phyloP scores from a whole-genome alignment of 495 filamentous ascomycete genomes.

The Aspergillus indologenus region DNA sequence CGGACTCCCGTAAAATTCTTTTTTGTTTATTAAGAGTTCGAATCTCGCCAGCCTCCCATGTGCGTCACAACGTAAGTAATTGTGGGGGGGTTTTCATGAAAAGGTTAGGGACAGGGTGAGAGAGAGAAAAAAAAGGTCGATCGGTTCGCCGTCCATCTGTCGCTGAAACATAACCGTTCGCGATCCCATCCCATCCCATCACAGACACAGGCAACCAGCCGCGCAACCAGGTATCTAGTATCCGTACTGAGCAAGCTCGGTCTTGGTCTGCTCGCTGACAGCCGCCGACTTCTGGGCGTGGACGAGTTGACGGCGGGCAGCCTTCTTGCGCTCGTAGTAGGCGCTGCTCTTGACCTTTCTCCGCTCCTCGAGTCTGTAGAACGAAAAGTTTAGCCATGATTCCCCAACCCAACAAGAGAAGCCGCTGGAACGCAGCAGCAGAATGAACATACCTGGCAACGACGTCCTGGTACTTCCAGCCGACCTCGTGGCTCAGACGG shows the following conservation, averaged over 20 bases:
- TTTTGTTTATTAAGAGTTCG: conserved; percentile 25
- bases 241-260: conserved; percentile 66
- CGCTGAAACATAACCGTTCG: conserved; percentile 48
- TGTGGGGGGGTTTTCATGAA: conserved; percentile 30
- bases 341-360: conserved; percentile 98
- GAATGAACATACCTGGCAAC: conserved; percentile 79
- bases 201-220: conserved; percentile 48
- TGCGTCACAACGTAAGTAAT: conserved; percentile 36
- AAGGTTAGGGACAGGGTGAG: conserved; percentile 31
- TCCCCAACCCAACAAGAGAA: neutral
- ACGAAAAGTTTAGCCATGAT: conserved; percentile 34
- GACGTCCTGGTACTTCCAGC: conserved; percentile 99
- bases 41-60: conserved; percentile 30
- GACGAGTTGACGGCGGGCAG: conserved; percentile 77
- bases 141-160: conserved; percentile 41
- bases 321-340: conserved; percentile 99
- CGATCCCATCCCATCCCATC: conserved; percentile 46
- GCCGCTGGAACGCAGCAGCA: neutral
- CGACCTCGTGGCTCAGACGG: conserved; percentile 94
- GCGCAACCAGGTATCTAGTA: conserved; percentile 60
- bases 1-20: conserved; percentile 37
- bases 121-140: conserved; percentile 34
- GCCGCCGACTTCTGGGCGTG: conserved; percentile 90
- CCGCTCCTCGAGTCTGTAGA: conserved; percentile 88
- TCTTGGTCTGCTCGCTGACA: conserved; percentile 72